These are phyloP conservation scores for Exophiala alcalophila DNA, from an alignment of 2,329 filamentous ascomycete genomes.

Conservation along the genomic window DNA sequence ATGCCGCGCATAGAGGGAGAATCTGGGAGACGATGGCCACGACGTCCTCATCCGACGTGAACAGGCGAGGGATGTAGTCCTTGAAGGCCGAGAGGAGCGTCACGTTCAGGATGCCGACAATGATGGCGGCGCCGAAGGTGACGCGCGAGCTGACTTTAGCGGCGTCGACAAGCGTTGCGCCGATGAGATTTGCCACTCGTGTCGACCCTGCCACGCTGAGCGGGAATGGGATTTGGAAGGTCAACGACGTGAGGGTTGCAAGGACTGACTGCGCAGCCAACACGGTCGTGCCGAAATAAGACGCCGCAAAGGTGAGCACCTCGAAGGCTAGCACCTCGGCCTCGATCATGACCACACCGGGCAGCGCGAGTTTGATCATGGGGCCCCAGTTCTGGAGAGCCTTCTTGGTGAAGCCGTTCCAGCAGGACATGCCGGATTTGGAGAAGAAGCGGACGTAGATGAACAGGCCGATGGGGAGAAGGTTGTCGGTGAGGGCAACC, in stretches of 20 bases:
- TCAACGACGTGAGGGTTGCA: constrained; percentile 71
- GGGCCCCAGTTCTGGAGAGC: constrained; percentile 73
- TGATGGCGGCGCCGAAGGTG: constrained; percentile 61
- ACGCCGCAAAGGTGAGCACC: constrained; percentile 77
- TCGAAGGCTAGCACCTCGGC: constrained; percentile 94
- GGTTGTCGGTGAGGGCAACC: constrained; percentile 69
- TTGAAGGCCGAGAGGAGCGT: constrained; percentile 66
- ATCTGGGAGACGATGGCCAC: constrained; percentile 65
- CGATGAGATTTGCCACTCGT: constrained; percentile 86
- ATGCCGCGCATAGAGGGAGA: constrained; percentile 77
- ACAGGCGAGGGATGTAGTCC: constrained; percentile 71
- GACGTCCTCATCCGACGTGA: constrained; percentile 71
- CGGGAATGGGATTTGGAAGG: constrained; percentile 90
- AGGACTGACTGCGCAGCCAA: constrained; percentile 87
- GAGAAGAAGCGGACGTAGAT: constrained; percentile 67
- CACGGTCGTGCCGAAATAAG: constrained; percentile 72
- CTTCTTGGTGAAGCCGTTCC: constrained; percentile 71
- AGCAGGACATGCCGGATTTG: constrained; percentile 64
- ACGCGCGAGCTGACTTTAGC: constrained; percentile 80
- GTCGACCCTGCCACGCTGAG: constrained; percentile 85
- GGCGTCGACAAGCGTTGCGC: constrained; percentile 75
- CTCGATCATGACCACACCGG: constrained; percentile 89
- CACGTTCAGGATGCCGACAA: constrained; percentile 78
- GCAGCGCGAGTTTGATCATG: constrained; percentile 83
- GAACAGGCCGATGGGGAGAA: constrained; percentile 70